Evolutionary conservation across 306 rosid genomes (phyloP).

Genomic region (Sphenostylis stenocarpa): DNA sequence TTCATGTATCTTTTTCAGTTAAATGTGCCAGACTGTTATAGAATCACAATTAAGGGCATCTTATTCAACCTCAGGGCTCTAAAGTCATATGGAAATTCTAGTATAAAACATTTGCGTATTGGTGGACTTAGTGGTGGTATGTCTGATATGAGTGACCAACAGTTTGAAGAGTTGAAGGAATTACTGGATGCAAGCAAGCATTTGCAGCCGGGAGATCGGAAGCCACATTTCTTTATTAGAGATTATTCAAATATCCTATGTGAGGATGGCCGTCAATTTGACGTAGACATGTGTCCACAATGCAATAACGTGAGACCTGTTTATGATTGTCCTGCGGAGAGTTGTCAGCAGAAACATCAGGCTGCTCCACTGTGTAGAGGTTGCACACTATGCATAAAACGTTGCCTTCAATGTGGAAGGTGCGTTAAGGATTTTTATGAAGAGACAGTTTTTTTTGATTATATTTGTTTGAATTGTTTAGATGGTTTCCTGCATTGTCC

Average conservation of each 20-base stretch:
- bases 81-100: conserved; percentile 44
- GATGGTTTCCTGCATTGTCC: conserved; percentile 32
- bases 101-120: conserved; percentile 52
- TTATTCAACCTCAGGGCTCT: conserved; percentile 43
- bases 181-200: conserved; percentile 43
- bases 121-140: conserved; percentile 46
- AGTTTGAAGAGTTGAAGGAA: conserved; percentile 51
- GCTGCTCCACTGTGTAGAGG: conserved; percentile 59
- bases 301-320: conserved; percentile 71
- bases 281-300: conserved; percentile 70
- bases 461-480: conserved; percentile 59
- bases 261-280: conserved; percentile 64
- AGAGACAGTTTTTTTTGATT: conserved; percentile 73
- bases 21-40: conserved; percentile 50
- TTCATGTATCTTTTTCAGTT: conserved; percentile 40
- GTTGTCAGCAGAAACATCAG: conserved; percentile 55
- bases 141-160: conserved; percentile 39
- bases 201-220: conserved; percentile 30
- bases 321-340: conserved; percentile 73
- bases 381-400: conserved; percentile 65
- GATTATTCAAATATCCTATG: conserved; percentile 29
- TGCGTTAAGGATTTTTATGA: conserved; percentile 69
- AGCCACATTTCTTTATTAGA: conserved; percentile 54
- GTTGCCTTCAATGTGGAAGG: conserved; percentile 71
- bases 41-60: conserved; percentile 45